phyloP scores from a whole-genome alignment of 2,329 filamentous ascomycete species.

The Cytospora mali region DNA sequence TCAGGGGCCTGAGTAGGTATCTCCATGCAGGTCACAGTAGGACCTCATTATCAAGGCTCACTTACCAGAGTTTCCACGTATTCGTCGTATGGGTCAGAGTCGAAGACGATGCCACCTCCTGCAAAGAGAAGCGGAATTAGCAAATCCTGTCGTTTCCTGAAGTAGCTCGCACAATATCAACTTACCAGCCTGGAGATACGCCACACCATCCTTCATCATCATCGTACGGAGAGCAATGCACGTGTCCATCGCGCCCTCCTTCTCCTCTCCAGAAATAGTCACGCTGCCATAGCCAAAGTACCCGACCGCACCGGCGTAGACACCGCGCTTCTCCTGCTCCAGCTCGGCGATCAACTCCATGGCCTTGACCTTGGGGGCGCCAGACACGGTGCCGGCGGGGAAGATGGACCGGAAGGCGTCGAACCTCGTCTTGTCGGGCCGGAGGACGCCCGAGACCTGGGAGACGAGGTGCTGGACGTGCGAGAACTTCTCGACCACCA shows the following conservation, averaged over 20 bases:
- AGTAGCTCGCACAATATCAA: conserved; percentile 17
- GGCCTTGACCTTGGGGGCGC: conserved; percentile 91
- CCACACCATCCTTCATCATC: conserved; percentile 87
- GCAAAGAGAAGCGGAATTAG: conserved; percentile 6
- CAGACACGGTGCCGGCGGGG: conserved; percentile 92
- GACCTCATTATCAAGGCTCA: background rate
- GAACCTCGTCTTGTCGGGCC: conserved; percentile 83
- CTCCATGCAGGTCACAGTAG: background rate
- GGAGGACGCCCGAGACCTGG: conserved; percentile 89
- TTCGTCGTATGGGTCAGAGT: conserved; percentile 87
- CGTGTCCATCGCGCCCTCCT: conserved; percentile 90
- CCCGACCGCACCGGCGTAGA: conserved; percentile 94
- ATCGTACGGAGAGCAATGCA: conserved; percentile 84
- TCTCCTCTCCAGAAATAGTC: conserved; percentile 61
- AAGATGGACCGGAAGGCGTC: conserved; percentile 97
- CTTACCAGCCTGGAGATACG: conserved; percentile 81
- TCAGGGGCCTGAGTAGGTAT: background rate
- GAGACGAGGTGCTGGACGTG: conserved; percentile 98
- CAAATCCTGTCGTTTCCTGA: background rate
- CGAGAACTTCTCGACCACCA: conserved; percentile 93
- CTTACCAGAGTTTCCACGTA: conserved; percentile 80
- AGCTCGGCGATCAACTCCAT: conserved; percentile 98
- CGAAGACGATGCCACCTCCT: conserved; percentile 90
- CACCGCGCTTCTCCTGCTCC: conserved; percentile 88
- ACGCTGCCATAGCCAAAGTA: conserved; percentile 90